Conservation (phyloP, 768 basidiomycete species). For the Suillus plorans region DNA sequence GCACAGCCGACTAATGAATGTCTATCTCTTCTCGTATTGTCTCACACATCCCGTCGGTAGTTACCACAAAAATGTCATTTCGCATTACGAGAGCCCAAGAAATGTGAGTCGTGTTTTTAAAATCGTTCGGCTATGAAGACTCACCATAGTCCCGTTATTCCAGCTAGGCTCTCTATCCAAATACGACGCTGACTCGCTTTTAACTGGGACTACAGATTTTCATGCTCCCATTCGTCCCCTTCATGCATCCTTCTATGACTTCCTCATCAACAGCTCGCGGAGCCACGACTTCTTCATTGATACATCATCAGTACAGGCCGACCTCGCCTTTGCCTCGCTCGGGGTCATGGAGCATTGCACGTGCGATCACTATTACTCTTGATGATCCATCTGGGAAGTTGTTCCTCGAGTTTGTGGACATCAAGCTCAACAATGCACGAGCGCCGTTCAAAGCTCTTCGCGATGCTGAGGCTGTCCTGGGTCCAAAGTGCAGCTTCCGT, state of each 20-base stretch:
- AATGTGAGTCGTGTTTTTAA: conserved; percentile 65
- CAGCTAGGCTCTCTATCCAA: conserved; percentile 97
- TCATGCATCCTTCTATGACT: no score
- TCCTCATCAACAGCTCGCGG: no score
- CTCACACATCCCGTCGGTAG: conserved; percentile 40
- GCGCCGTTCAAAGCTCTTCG: conserved; percentile 69
- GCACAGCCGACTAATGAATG: conserved; percentile 32
- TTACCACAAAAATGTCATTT: conserved; percentile 96
- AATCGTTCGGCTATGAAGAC: conserved; percentile 46
- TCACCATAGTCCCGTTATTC: conserved; percentile 45
- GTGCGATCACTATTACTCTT: conserved; percentile 75
- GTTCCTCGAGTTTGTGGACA: conserved; percentile 82
- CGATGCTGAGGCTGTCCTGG: conserved; percentile 61
- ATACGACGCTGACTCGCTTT: conserved; percentile 78
- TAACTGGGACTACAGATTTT: no score
- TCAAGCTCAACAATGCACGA: conserved; percentile 64
- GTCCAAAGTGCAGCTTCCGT: conserved; percentile 63
- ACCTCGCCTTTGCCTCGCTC: no score
- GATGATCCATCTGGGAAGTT: conserved; percentile 96
- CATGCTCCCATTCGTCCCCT: no score
- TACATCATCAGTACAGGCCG: no score
- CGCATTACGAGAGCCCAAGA: conserved; percentile 95
- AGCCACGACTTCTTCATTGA: no score
- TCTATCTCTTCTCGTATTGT: conserved; percentile 30
- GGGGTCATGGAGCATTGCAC: no score